A percentile compares a stretch with the other conserved stretches of the same genome.
Evolutionary conservation across 805 yeast species (phyloP).

Genomic region (Candida quercuum): DNA sequence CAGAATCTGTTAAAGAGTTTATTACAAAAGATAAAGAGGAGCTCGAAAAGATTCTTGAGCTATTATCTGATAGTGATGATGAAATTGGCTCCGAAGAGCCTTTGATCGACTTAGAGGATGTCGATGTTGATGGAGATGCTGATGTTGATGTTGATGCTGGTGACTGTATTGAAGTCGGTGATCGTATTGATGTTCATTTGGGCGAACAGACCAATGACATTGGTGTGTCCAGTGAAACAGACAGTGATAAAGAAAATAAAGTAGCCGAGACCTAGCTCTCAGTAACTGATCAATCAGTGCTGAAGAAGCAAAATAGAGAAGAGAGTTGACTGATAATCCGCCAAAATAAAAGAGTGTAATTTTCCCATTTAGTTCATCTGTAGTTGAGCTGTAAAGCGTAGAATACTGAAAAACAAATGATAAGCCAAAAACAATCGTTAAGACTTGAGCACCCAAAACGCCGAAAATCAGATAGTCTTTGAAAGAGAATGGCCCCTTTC

Average conservation of each 20-base stretch:
- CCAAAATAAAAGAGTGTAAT: too few relatives aligned
- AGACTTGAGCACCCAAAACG: not conserved
- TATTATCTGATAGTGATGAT: constrained; percentile 16
- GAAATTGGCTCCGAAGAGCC: constrained; percentile 1
- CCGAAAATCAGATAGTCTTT: too few relatives aligned
- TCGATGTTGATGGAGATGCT: not conserved
- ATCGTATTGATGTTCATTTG: not conserved
- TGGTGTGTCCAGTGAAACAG: too few relatives aligned
- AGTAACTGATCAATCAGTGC: too few relatives aligned
- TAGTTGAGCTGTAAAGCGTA: too few relatives aligned
- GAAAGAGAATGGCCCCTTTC: too few relatives aligned
- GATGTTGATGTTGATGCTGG: constrained; percentile 1
- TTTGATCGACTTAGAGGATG: constrained; percentile 2
- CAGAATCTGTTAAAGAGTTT: constrained; percentile 25
- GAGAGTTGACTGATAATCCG: too few relatives aligned
- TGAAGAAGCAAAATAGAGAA: too few relatives aligned
- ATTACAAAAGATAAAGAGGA: constrained; percentile 25
- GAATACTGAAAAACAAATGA: not conserved
- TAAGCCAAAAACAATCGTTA: not conserved
- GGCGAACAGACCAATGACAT: too few relatives aligned
- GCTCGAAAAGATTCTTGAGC: constrained; percentile 15
- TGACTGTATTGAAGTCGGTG: not conserved
- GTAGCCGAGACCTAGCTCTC: too few relatives aligned
- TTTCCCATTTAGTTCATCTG: too few relatives aligned
- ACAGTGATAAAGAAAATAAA: too few relatives aligned